Conservation (phyloP, 2,329 filamentous ascomycete species). For the Triangularia setosa region DNA sequence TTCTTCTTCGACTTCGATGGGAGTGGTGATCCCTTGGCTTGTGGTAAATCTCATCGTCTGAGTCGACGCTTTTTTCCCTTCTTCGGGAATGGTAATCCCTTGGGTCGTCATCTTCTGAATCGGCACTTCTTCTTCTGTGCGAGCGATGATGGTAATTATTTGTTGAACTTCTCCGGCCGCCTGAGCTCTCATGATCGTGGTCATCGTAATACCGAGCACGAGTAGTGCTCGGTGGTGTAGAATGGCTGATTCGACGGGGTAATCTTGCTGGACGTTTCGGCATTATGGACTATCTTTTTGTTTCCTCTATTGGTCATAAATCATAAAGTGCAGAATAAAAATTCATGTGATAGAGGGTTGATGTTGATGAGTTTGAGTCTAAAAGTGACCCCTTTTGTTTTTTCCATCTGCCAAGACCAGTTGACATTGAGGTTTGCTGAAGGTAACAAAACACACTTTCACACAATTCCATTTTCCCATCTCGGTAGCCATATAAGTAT, state of each 20-base stretch:
- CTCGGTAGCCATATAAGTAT: not conserved
- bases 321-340: not conserved
- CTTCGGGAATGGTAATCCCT: not conserved
- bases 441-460: not conserved
- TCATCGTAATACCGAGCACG: not conserved
- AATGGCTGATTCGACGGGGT: constrained; percentile 7
- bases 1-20: not conserved
- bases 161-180: not conserved
- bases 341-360: not conserved
- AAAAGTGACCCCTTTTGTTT: not conserved
- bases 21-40: not conserved
- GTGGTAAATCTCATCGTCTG: not conserved
- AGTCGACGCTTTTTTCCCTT: not conserved
- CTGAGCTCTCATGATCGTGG: not conserved
- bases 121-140: not conserved
- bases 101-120: not conserved
- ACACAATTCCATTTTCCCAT: not conserved
- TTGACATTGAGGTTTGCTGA: not conserved
- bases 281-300: not conserved
- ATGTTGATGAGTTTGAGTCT: not conserved
- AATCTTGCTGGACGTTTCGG: not conserved
- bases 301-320: not conserved
- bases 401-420: not conserved
- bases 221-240: constrained; percentile 7
- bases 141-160: not conserved